Conservation (phyloP, 805 yeast species). For the Lachancea nothofagi region DNA sequence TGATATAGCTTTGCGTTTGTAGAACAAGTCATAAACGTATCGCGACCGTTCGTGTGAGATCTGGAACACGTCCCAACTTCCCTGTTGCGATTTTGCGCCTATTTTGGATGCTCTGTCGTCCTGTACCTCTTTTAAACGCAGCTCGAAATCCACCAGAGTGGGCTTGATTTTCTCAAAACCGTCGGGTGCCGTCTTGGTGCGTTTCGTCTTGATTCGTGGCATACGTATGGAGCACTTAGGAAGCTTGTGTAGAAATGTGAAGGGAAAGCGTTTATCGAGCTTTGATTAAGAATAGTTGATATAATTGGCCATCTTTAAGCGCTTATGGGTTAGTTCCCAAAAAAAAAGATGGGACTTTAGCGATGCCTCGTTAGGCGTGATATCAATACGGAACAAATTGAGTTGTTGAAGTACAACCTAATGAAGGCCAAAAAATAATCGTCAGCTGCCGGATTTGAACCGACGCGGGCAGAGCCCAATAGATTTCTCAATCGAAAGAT, state of each 20-base stretch:
- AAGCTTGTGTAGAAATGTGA: neutral
- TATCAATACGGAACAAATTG: too few relatives aligned
- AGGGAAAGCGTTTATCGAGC: too few relatives aligned
- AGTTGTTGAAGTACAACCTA: too few relatives aligned
- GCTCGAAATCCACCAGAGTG: conserved; percentile 54
- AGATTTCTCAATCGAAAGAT: conserved; percentile 40
- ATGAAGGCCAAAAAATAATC: conserved; percentile 36
- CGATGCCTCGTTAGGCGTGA: too few relatives aligned
- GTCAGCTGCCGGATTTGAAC: conserved; percentile 78
- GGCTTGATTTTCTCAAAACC: conserved; percentile 69
- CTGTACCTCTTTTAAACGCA: conserved; percentile 52
- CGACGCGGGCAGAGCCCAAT: conserved; percentile 76
- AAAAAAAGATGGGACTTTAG: too few relatives aligned
- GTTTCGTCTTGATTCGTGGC: conserved; percentile 22
- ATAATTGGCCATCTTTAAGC: too few relatives aligned
- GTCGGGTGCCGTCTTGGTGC: conserved; percentile 53
- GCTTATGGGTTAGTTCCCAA: too few relatives aligned
- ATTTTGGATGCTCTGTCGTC: conserved; percentile 35
- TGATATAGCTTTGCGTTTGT: conserved; percentile 62
- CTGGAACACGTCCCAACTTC: conserved; percentile 64
- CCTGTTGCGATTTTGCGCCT: conserved; percentile 47
- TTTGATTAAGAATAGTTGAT: too few relatives aligned
- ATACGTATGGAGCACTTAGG: conserved; percentile 7
- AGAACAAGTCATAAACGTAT: conserved; percentile 68
- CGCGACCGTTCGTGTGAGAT: conserved; percentile 71